phyloP scores from a whole-genome alignment of 495 filamentous ascomycete genomes.

The Daldinia decipiens region DNA sequence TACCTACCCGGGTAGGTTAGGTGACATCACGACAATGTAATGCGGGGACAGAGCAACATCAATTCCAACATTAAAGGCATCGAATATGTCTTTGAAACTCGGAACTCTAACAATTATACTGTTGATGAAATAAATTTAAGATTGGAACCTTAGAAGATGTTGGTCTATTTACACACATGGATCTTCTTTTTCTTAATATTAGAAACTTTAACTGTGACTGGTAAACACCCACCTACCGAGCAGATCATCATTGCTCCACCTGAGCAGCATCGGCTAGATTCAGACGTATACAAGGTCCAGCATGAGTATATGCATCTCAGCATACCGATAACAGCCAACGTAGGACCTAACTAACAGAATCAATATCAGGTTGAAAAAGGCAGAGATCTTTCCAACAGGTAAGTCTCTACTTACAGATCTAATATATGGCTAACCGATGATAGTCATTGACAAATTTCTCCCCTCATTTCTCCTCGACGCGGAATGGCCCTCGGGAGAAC shows the following conservation, averaged over 20 bases:
- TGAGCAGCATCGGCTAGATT: constrained; percentile 2
- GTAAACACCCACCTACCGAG: constrained; percentile 4
- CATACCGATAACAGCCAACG: background rate
- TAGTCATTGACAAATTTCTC: constrained; percentile 71
- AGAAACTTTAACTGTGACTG: background rate
- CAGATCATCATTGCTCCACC: constrained; percentile 19
- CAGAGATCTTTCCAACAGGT: constrained; percentile 71
- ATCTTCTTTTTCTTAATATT: constrained; percentile 11
- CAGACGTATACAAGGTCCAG: constrained; percentile 29
- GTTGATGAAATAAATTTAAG: background rate
- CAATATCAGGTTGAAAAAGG: constrained; percentile 61
- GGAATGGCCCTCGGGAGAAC: constrained; percentile 59
- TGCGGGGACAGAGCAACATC: constrained; percentile 22
- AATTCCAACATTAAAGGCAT: background rate
- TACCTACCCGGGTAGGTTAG: background rate
- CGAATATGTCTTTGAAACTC: background rate
- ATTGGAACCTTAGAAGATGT: background rate
- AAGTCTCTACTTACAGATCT: constrained; percentile 4
- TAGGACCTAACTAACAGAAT: constrained; percentile 2
- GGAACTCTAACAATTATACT: background rate
- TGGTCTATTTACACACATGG: background rate
- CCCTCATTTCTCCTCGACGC: constrained; percentile 63
- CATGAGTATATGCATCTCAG: constrained; percentile 19
- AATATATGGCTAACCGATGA: constrained; percentile 1
- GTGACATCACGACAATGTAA: constrained; percentile 41